Conservation (phyloP, 2,329 filamentous ascomycete species). For the Aureobasidium zeae region DNA sequence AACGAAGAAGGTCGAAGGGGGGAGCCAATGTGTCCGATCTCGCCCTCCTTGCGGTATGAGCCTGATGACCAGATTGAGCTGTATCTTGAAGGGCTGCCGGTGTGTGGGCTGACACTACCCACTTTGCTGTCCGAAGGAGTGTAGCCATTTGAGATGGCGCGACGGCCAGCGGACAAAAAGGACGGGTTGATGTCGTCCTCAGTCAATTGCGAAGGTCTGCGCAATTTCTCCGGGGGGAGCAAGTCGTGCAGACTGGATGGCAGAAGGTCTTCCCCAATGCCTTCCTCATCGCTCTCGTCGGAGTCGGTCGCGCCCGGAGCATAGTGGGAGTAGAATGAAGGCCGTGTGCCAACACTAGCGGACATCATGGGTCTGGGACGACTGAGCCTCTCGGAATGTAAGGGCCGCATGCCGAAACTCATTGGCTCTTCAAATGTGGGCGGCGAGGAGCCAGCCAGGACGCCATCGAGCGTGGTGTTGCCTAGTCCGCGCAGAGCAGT, state of each 20-base stretch:
- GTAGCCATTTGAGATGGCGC: constrained; percentile 36
- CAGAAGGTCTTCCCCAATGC: constrained; percentile 85
- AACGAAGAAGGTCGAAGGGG: constrained; percentile 44
- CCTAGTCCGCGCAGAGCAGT: constrained; percentile 49
- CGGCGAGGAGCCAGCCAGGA: constrained; percentile 44
- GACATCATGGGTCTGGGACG: constrained; percentile 48
- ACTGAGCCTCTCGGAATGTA: constrained; percentile 56
- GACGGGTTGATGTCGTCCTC: constrained; percentile 37
- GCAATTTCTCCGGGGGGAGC: constrained; percentile 51
- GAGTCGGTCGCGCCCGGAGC: constrained; percentile 38
- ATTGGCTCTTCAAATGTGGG: constrained; percentile 57
- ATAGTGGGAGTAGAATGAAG: constrained; percentile 21
- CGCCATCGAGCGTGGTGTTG: constrained; percentile 35
- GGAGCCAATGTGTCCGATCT: constrained; percentile 52
- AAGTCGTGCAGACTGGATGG: constrained; percentile 60
- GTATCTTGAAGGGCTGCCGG: constrained; percentile 54
- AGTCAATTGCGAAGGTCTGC: constrained; percentile 49
- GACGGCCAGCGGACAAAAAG: constrained; percentile 26
- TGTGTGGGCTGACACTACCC: constrained; percentile 41
- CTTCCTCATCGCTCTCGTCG: constrained; percentile 56
- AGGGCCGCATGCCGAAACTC: constrained; percentile 55
- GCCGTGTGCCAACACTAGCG: constrained; percentile 46
- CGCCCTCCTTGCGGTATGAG: constrained; percentile 43
- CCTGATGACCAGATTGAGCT: constrained; percentile 46
- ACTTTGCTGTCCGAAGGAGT: constrained; percentile 33